These are phyloP conservation scores for Lodderomyces orthopsilosis DNA, from an alignment of 1,139 yeast genomes.

Conservation along the genomic window DNA sequence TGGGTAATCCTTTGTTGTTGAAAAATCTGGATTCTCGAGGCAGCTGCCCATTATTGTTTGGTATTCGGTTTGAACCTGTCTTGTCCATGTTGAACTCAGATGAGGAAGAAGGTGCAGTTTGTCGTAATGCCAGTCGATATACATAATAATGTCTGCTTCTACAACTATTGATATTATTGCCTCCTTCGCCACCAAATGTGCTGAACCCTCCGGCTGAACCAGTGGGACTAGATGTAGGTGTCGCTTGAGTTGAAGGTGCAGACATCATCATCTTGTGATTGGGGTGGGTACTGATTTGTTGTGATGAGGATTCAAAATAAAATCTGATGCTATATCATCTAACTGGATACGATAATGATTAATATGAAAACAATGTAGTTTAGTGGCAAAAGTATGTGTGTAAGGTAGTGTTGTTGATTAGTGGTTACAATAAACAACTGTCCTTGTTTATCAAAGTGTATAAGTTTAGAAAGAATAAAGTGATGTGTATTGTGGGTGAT, in stretches of 20 bases:
- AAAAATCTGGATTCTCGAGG: not conserved
- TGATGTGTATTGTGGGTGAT: too few relatives aligned
- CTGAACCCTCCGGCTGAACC: constrained; percentile 1
- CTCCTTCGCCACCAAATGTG: not conserved
- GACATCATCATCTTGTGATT: constrained; percentile 11
- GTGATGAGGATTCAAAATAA: not conserved
- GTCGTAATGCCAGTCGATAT: not conserved
- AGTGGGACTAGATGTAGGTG: constrained; percentile 11
- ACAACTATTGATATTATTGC: not conserved
- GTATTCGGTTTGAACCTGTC: not conserved
- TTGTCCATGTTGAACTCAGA: not conserved
- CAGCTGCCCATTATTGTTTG: not conserved
- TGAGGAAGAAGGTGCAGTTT: constrained; percentile 2
- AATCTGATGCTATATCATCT: not conserved
- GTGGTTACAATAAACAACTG: too few relatives aligned
- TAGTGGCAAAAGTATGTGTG: too few relatives aligned
- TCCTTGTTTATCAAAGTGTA: too few relatives aligned
- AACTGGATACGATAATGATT: not conserved
- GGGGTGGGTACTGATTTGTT: not conserved
- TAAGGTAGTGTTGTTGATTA: too few relatives aligned
- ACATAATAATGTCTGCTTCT: not conserved
- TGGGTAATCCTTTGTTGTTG: not conserved
- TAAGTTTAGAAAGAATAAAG: too few relatives aligned
- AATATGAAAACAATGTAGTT: too few relatives aligned
- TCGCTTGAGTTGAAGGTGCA: constrained; percentile 12